Evolutionary conservation across 495 filamentous ascomycete genomes (phyloP).

Genomic region (Hypomontagnella monticulosa): DNA sequence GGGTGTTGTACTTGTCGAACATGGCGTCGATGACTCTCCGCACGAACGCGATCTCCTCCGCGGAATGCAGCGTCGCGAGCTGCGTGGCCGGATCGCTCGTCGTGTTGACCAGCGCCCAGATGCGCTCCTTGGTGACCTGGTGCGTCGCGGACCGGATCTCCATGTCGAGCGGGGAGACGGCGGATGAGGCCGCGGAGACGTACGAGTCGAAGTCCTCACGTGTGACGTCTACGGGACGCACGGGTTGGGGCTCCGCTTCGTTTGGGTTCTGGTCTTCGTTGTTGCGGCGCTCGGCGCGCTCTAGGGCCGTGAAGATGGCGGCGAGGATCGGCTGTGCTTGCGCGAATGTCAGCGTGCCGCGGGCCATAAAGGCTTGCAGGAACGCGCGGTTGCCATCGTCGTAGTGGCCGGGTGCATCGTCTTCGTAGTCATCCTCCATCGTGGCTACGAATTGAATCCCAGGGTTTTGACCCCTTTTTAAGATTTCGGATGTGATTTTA

Average conservation of each 20-base stretch:
- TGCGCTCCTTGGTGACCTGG: slow-evolving; percentile 64
- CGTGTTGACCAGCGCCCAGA: slow-evolving; percentile 87
- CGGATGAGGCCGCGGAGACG: slow-evolving; percentile 73
- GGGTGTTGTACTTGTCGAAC: slow-evolving; percentile 87
- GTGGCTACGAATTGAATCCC: background rate
- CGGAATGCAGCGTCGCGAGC: slow-evolving; percentile 79
- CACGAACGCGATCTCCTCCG: slow-evolving; percentile 91
- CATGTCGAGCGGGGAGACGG: slow-evolving; percentile 81
- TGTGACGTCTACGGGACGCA: slow-evolving; percentile 66
- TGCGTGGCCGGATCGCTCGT: slow-evolving; percentile 84
- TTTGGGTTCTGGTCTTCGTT: slow-evolving; percentile 31
- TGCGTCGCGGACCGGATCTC: slow-evolving; percentile 80
- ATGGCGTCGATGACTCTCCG: slow-evolving; percentile 90
- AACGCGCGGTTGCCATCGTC: slow-evolving; percentile 87
- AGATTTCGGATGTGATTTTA: background rate
- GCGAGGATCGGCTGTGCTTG: slow-evolving; percentile 79
- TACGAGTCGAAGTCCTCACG: slow-evolving; percentile 72
- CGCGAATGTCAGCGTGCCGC: slow-evolving; percentile 75
- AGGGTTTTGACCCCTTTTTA: background rate
- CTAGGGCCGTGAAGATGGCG: slow-evolving; percentile 69
- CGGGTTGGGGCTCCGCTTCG: slow-evolving; percentile 49
- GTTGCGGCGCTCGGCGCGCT: slow-evolving; percentile 43
- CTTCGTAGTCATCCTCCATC: slow-evolving; percentile 40
- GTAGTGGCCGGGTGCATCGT: slow-evolving; percentile 40
- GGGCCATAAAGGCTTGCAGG: slow-evolving; percentile 86